Conservation (phyloP, 1,139 yeast species). For the Blastobotrys capitulatus region DNA sequence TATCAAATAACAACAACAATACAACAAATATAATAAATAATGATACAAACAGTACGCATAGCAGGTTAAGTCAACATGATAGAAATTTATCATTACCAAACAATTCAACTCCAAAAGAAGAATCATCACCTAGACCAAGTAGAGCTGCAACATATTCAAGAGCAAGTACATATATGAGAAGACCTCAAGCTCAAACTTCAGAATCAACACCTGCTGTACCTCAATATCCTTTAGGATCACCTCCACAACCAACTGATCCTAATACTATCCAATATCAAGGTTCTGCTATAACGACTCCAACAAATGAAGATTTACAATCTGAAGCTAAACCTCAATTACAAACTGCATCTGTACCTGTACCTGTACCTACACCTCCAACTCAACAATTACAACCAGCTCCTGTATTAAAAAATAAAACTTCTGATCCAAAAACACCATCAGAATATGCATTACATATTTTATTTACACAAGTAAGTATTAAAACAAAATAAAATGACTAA, state of each 20-base stretch:
- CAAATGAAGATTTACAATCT: not conserved
- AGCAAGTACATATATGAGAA: conserved; percentile 9
- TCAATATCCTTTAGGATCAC: not conserved
- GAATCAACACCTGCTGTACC: conserved; percentile 12
- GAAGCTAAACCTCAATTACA: too few relatives aligned
- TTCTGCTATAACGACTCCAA: conserved; percentile 7
- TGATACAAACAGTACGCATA: not conserved
- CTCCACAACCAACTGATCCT: not conserved
- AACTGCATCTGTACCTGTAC: too few relatives aligned
- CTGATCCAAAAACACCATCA: conserved; percentile 62
- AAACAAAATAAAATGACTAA: not conserved
- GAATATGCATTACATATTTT: conserved; percentile 92
- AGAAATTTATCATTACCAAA: conserved; percentile 30
- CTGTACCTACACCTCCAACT: too few relatives aligned
- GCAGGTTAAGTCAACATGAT: conserved; percentile 18
- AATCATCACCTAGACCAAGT: conserved; percentile 18
- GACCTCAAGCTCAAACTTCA: conserved; percentile 11
- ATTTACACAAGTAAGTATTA: conserved; percentile 58
- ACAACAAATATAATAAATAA: too few relatives aligned
- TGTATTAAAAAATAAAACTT: conserved; percentile 8
- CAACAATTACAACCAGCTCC: not conserved
- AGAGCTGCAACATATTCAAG: conserved; percentile 28
- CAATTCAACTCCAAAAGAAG: conserved; percentile 17
- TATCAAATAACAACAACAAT: not conserved
- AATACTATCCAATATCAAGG: conserved; percentile 4